phyloP scores from a whole-genome alignment of 139 green algal genomes.

The Chlorella sp. region DNA sequence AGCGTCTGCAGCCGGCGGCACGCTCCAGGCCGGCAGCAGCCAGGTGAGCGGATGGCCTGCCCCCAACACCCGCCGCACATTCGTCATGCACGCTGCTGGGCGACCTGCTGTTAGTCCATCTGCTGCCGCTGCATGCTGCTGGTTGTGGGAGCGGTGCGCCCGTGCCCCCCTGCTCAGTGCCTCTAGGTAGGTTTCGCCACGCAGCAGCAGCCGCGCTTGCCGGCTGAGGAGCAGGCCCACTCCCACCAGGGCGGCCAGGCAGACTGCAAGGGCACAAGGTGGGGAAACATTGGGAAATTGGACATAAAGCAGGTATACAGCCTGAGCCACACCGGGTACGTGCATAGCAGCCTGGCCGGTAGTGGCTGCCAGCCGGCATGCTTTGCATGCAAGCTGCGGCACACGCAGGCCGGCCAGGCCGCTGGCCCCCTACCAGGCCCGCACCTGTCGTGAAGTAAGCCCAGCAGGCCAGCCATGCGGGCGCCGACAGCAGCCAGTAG shows the following conservation, averaged over 20 bases:
- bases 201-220: conserved; percentile 14
- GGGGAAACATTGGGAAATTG: no score
- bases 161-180: neutral
- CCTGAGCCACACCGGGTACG: no score
- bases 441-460: conserved; percentile 15
- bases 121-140: neutral
- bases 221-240: conserved; percentile 10
- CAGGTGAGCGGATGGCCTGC: conserved; percentile 14
- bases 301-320: no score
- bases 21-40: conserved; percentile 19
- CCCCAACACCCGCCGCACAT: conserved; percentile 20
- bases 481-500: conserved; percentile 15
- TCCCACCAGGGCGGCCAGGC: neutral
- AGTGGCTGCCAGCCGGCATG: no score
- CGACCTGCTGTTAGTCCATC: neutral
- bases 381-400: no score
- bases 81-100: neutral
- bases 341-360: no score
- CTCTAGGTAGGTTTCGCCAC: conserved; percentile 18
- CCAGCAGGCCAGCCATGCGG: conserved; percentile 7
- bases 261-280: neutral
- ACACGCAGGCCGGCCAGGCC: no score
- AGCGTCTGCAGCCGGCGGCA: neutral
- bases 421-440: no score
- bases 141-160: neutral